Conservation (phyloP, 805 yeast species). For the Schwanniomyces occidentalis region DNA sequence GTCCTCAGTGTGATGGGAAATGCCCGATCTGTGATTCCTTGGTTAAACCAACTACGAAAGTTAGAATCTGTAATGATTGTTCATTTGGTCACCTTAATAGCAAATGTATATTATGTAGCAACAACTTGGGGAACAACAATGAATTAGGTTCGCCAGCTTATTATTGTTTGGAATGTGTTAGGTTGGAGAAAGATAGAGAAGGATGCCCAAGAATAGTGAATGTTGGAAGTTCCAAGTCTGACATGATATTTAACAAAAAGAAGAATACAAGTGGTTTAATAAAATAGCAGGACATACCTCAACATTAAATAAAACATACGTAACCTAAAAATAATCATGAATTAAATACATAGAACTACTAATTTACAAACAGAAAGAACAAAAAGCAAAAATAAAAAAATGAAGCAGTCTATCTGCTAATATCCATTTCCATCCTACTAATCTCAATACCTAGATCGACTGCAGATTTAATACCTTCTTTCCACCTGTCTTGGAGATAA, state of each 20-base stretch:
- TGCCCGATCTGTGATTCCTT: conserved; percentile 90
- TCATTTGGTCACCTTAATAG: conserved; percentile 65
- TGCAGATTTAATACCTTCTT: conserved; percentile 42
- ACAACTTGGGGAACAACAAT: conserved; percentile 54
- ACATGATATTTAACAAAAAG: conserved; percentile 60
- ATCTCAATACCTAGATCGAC: conserved; percentile 38
- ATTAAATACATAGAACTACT: too few species aligned
- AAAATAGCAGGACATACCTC: neutral
- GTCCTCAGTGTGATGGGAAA: conserved; percentile 86
- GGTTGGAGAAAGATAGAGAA: conserved; percentile 76
- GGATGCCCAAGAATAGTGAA: conserved; percentile 89
- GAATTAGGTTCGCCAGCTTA: conserved; percentile 51
- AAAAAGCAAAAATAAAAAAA: too few species aligned
- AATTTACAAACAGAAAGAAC: too few species aligned
- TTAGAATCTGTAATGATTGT: conserved; percentile 81
- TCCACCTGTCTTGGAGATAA: conserved; percentile 52
- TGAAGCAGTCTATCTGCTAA: too few species aligned
- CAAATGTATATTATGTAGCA: conserved; percentile 80
- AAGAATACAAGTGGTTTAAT: conserved; percentile 17
- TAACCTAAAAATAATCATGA: neutral
- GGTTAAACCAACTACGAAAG: conserved; percentile 68
- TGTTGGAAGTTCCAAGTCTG: conserved; percentile 74
- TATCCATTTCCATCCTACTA: conserved; percentile 14
- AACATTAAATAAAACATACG: neutral
- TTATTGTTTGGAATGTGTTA: conserved; percentile 84